Base-by-base conservation (phyloP, 2,329 filamentous ascomycete genomes). In the Aspergillus ochraceus region DNA sequence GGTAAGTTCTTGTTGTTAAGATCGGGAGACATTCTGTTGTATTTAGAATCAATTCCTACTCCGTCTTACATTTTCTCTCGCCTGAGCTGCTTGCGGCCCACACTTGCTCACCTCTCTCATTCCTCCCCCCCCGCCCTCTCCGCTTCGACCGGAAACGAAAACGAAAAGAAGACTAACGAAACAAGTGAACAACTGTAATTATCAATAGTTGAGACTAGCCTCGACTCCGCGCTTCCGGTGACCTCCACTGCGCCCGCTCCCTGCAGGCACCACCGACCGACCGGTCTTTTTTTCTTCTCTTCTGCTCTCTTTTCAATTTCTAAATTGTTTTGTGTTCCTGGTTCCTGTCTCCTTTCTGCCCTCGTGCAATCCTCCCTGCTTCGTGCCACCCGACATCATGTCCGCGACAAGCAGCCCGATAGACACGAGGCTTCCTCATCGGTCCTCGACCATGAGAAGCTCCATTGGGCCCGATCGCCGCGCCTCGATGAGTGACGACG, bases 401-500 rank as follows among this genome's bases (percentile, higher is more conserved):
- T 71, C 72, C 42, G 64, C 68, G 5, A 54, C 68, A 8, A 64
- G 59, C 26, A 74, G 70, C 63, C 70, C 71, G 47, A 61, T 66
- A 57, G 70, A 73, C 32, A 24, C 60, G 46, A 71, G 62, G 58
- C 69, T 77, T 58, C 74, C 75, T 11, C 66, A 69, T 51, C 74
- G 74, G 51, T 71, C 73, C n/a, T 64, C 55, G 4, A 76, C 74
- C 6, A 57, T 75, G 49, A 66, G 64, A 55, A 76, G 73, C 49
- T 61, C 66, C 54, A 59, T 64, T 29, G 65, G 59, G 46, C 62
- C 69, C 29, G 74, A 72, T 50, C 71, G 71, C n/a, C 70, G 71
- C 8, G 71, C 68, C 1, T 73, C 75, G 2, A 60, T 71, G 56
- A 77, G 74, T 52, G 76, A 79, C 6, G 76, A 78, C 58, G 76